A percentile compares a stretch with the other conserved stretches of the same genome.
phyloP scores from a whole-genome alignment of 176 grass and related monocot genomes.

The Oryza punctata region DNA sequence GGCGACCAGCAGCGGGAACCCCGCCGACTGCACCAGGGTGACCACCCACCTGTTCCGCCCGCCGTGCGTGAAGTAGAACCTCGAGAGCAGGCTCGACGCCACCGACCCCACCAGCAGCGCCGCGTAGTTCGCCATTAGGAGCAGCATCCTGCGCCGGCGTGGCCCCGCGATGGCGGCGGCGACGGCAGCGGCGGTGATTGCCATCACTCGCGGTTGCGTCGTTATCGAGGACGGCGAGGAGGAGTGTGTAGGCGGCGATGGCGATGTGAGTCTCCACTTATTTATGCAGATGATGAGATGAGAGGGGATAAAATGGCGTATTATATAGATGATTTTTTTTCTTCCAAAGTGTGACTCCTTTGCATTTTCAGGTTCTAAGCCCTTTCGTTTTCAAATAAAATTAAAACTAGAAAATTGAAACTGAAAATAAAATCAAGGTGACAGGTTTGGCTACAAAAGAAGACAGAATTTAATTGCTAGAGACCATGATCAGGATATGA shows the following conservation, averaged over 20 bases:
- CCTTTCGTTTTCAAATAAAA: too few relatives aligned
- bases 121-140: slow-evolving; percentile 60
- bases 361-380: too few relatives aligned
- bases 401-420: background rate
- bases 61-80: slow-evolving; percentile 81
- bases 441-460: background rate
- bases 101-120: slow-evolving; percentile 78
- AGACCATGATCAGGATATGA: background rate
- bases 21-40: slow-evolving; percentile 83
- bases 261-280: slow-evolving; percentile 11
- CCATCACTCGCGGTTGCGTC: slow-evolving; percentile 15
- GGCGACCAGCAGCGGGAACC: slow-evolving; percentile 70
- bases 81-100: slow-evolving; percentile 71
- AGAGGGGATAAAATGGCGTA: background rate
- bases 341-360: too few relatives aligned
- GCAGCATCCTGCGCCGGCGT: slow-evolving; percentile 19
- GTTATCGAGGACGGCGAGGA: background rate
- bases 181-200: background rate
- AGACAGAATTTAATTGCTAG: background rate
- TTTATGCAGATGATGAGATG: background rate
- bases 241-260: background rate
- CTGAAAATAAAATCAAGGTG: background rate
- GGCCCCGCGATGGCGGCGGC: background rate
- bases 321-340: background rate
- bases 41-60: slow-evolving; percentile 80